Evolutionary conservation across 2,329 filamentous ascomycete species (phyloP).

Genomic region (Rachicladosporium sp.): DNA sequence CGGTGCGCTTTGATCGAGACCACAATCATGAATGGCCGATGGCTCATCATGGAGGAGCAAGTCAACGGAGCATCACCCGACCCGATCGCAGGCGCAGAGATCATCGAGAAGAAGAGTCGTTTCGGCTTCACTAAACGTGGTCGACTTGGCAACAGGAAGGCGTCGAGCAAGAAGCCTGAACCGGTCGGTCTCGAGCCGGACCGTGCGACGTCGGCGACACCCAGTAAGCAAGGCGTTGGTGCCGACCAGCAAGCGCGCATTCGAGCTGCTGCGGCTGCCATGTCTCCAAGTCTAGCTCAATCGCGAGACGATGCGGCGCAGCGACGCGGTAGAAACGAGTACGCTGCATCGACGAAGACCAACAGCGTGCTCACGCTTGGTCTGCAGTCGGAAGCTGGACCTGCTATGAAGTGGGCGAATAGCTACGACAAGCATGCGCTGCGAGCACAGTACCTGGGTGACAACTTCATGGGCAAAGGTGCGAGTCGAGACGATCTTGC

Average conservation of each 20-base stretch:
- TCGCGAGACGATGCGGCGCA: slow-evolving; percentile 31
- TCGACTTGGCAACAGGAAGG: slow-evolving; percentile 56
- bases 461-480: slow-evolving; percentile 50
- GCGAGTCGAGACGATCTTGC: slow-evolving; percentile 16
- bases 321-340: slow-evolving; percentile 42
- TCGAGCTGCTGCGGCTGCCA: slow-evolving; percentile 72
- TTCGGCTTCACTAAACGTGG: slow-evolving; percentile 72
- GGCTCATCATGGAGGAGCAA: slow-evolving; percentile 94
- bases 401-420: slow-evolving; percentile 92
- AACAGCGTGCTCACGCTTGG: slow-evolving; percentile 84
- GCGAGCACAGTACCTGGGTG: slow-evolving; percentile 71
- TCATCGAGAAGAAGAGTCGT: slow-evolving; percentile 75
- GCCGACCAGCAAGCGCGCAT: slow-evolving; percentile 89
- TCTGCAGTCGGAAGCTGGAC: slow-evolving; percentile 75
- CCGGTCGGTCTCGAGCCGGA: slow-evolving; percentile 28
- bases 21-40: slow-evolving; percentile 63
- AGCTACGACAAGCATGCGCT: slow-evolving; percentile 87
- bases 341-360: slow-evolving; percentile 55
- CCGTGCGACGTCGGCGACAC: slow-evolving; percentile 36
- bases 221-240: slow-evolving; percentile 73
- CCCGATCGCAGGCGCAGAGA: slow-evolving; percentile 72
- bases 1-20: slow-evolving; percentile 89
- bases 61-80: slow-evolving; percentile 84
- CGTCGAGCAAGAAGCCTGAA: slow-evolving; percentile 44
- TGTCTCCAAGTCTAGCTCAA: slow-evolving; percentile 44